Conservation (phyloP, 495 filamentous ascomycete genomes). For the Xylaria cubensis region DNA sequence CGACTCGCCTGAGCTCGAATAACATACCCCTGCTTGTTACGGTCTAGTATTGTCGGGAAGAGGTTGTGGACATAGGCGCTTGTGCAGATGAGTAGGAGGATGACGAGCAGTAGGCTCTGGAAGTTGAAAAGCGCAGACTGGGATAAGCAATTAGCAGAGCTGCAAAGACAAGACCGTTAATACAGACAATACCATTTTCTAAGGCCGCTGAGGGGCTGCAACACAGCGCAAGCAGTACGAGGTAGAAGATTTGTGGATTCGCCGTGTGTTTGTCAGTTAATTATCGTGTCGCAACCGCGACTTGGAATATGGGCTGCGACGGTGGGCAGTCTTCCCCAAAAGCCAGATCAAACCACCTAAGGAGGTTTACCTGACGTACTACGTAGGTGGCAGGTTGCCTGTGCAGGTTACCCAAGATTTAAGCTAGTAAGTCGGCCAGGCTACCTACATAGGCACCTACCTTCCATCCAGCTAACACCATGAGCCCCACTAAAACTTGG, state of each 20-base stretch:
- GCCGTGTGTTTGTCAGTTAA: neutral
- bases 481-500: neutral
- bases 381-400: neutral
- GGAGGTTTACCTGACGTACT: neutral
- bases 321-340: constrained; percentile 13
- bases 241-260: neutral
- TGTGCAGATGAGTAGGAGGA: constrained; percentile 95
- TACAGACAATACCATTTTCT: constrained; percentile 21
- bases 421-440: neutral
- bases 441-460: neutral
- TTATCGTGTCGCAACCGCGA: constrained; percentile 14
- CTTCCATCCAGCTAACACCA: neutral
- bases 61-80: constrained; percentile 90
- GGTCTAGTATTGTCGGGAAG: constrained; percentile 90
- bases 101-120: constrained; percentile 88
- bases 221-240: neutral
- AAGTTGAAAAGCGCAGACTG: constrained; percentile 98
- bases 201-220: neutral
- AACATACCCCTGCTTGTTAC: constrained; percentile 85
- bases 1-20: neutral
- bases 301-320: neutral
- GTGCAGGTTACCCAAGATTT: constrained; percentile 9
- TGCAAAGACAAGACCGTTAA: neutral
- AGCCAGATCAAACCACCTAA: constrained; percentile 15
- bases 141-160: constrained; percentile 38